A percentile compares a stretch with the other conserved stretches of the same genome.
phyloP scores from a whole-genome alignment of 2,329 filamentous ascomycete genomes.

The Sclerotinia trifoliorum region DNA sequence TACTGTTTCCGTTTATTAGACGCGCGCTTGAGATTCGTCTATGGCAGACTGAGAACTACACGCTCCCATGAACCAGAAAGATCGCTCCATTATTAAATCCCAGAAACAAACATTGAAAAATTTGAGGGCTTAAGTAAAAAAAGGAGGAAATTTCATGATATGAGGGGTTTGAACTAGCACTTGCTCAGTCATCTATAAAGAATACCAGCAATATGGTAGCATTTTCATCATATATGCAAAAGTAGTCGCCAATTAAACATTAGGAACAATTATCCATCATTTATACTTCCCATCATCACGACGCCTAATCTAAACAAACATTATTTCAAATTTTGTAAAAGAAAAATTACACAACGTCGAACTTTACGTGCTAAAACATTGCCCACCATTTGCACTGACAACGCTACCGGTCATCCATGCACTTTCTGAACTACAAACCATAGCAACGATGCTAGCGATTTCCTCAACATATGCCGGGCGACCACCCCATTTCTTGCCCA shows the following conservation, averaged over 20 bases:
- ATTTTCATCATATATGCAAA: no score
- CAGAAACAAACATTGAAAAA: neutral
- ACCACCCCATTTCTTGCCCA: conserved; percentile 22
- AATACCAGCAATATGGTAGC: no score
- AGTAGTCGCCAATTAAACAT: neutral
- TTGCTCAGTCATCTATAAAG: neutral
- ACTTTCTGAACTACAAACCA: conserved; percentile 25
- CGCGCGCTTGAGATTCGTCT: neutral
- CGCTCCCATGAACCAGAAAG: neutral
- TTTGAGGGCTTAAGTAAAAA: neutral
- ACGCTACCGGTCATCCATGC: conserved; percentile 24
- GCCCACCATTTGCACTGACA: conserved; percentile 24
- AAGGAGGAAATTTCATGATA: neutral
- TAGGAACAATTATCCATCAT: neutral
- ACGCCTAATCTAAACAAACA: neutral
- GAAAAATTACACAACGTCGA: neutral
- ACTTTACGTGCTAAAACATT: conserved; percentile 20
- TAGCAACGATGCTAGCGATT: conserved; percentile 24
- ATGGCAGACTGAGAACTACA: neutral
- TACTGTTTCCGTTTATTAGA: no score
- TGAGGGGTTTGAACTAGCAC: neutral
- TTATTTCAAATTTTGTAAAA: neutral
- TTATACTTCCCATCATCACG: neutral
- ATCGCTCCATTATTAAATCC: no score
- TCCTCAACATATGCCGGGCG: conserved; percentile 24